Conservation (phyloP, 805 yeast genomes). For the Lipomyces yamadae region DNA sequence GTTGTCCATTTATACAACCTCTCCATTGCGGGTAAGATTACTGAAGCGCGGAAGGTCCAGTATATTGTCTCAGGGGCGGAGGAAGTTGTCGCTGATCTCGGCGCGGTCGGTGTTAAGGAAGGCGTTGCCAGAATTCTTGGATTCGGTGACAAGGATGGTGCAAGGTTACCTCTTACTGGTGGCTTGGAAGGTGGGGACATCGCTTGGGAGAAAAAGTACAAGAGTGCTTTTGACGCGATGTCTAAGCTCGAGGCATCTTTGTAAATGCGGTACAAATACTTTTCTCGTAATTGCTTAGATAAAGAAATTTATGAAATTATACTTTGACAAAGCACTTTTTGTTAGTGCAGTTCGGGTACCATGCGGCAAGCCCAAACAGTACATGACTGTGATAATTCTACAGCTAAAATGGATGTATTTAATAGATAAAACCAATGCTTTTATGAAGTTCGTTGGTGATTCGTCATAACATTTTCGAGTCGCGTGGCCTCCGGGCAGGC, state of each 20-base stretch:
- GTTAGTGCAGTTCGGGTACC: not conserved
- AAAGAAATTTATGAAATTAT: not conserved
- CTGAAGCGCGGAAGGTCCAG: slow-evolving; percentile 53
- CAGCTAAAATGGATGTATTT: too few relatives aligned
- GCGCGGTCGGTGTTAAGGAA: slow-evolving; percentile 57
- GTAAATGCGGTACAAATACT: slow-evolving; percentile 1
- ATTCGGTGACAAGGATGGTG: slow-evolving; percentile 53
- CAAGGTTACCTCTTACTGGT: slow-evolving; percentile 54
- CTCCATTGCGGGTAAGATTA: slow-evolving; percentile 46
- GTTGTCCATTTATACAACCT: slow-evolving; percentile 51
- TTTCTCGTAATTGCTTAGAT: not conserved
- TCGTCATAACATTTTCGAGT: too few relatives aligned
- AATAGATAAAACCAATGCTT: too few relatives aligned
- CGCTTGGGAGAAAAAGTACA: slow-evolving; percentile 26
- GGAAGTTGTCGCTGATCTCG: slow-evolving; percentile 50
- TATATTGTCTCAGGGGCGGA: slow-evolving; percentile 53
- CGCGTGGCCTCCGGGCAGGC: too few relatives aligned
- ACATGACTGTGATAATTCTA: too few relatives aligned
- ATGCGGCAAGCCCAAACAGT: too few relatives aligned
- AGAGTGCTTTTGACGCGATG: slow-evolving; percentile 20
- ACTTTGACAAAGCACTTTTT: too few relatives aligned
- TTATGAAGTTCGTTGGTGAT: too few relatives aligned
- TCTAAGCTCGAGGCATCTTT: slow-evolving; percentile 21
- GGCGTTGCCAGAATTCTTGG: slow-evolving; percentile 48
- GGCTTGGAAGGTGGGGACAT: slow-evolving; percentile 29